Percentiles rank a stretch among this genome's conserved stretches.
These are phyloP conservation scores for Emericellopsis atlantica DNA, from an alignment of 2,329 filamentous ascomycete genomes.

Conservation along the genomic window DNA sequence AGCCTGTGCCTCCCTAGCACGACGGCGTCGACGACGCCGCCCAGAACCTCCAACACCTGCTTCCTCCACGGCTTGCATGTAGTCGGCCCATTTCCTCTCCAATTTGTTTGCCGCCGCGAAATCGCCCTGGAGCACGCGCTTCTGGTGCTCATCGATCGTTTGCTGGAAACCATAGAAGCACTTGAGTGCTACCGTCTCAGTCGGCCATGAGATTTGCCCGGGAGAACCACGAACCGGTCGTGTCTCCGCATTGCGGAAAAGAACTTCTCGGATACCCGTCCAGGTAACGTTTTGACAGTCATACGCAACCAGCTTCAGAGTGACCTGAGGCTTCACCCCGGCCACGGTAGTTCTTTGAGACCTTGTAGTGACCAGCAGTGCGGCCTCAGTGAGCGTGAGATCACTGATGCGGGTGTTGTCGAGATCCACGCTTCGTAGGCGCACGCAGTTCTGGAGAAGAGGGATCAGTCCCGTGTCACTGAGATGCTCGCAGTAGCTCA, in stretches of 20 bases:
- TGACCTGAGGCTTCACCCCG: conserved; percentile 36
- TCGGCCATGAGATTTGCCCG: conserved; percentile 44
- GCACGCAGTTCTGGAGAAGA: conserved; percentile 62
- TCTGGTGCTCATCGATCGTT: conserved; percentile 87
- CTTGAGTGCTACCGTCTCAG: conserved; percentile 74
- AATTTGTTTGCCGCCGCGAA: conserved; percentile 62
- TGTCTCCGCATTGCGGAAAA: conserved; percentile 73
- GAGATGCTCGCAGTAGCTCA: conserved; percentile 82
- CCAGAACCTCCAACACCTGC: conserved; percentile 57
- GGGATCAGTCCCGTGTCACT: conserved; percentile 76
- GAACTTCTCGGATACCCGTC: conserved; percentile 77
- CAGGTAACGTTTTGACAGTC: conserved; percentile 89
- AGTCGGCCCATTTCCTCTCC: conserved; percentile 85
- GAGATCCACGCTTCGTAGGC: conserved; percentile 63
- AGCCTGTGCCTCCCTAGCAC: conserved; percentile 70
- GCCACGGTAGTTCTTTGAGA: conserved; percentile 26
- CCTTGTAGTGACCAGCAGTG: conserved; percentile 63
- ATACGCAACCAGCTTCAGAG: conserved; percentile 70
- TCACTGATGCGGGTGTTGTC: conserved; percentile 92
- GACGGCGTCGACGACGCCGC: conserved; percentile 55
- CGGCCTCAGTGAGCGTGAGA: conserved; percentile 73
- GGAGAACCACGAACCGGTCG: conserved; percentile 32
- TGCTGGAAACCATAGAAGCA: conserved; percentile 94
- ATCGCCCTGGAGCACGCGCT: conserved; percentile 69
- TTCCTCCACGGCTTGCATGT: conserved; percentile 87